Evolutionary conservation across 2,329 filamentous ascomycete genomes (phyloP).

Genomic region (Xylaria sp.): DNA sequence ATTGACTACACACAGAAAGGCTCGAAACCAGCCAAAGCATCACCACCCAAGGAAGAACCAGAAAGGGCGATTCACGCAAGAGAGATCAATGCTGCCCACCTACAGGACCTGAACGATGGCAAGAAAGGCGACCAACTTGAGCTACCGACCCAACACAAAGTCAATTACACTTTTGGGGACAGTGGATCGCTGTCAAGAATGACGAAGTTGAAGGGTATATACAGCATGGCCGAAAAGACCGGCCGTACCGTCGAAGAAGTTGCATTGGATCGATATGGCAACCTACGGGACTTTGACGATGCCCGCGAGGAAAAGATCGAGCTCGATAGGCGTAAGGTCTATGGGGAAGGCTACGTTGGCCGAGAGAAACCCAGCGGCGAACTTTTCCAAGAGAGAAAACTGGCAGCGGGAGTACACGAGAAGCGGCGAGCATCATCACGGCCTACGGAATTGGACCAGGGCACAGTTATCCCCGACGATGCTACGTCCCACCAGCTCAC

Average conservation of each 20-base stretch:
- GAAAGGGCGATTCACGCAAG: slow-evolving; percentile 79
- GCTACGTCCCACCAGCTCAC: slow-evolving; percentile 59
- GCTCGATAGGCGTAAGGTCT: slow-evolving; percentile 81
- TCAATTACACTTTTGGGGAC: slow-evolving; percentile 90
- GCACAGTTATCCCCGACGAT: slow-evolving; percentile 67
- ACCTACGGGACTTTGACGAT: slow-evolving; percentile 86
- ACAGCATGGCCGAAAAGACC: slow-evolving; percentile 79
- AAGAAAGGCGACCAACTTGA: slow-evolving; percentile 64
- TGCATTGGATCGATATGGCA: slow-evolving; percentile 83
- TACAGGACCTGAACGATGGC: slow-evolving; percentile 70
- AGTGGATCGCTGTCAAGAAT: slow-evolving; percentile 93
- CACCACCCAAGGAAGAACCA: slow-evolving; percentile 66
- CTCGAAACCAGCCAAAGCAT: slow-evolving; percentile 64
- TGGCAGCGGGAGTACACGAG: slow-evolving; percentile 63
- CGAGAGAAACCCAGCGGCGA: slow-evolving; percentile 91
- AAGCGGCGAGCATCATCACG: slow-evolving; percentile 48
- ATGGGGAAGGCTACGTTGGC: slow-evolving; percentile 85
- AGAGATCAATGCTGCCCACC: slow-evolving; percentile 78
- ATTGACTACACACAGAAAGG: slow-evolving; percentile 82
- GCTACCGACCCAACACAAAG: slow-evolving; percentile 67
- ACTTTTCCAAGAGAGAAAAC: slow-evolving; percentile 78
- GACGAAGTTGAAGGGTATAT: slow-evolving; percentile 91
- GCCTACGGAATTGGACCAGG: slow-evolving; percentile 61
- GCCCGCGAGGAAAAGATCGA: slow-evolving; percentile 94
- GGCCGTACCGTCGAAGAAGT: slow-evolving; percentile 82